Evolutionary conservation across 495 filamentous ascomycete genomes (phyloP), one percentile per base, ranked within the genome.

Genomic region (Aspergillus sclerotiicarbonarius): DNA sequence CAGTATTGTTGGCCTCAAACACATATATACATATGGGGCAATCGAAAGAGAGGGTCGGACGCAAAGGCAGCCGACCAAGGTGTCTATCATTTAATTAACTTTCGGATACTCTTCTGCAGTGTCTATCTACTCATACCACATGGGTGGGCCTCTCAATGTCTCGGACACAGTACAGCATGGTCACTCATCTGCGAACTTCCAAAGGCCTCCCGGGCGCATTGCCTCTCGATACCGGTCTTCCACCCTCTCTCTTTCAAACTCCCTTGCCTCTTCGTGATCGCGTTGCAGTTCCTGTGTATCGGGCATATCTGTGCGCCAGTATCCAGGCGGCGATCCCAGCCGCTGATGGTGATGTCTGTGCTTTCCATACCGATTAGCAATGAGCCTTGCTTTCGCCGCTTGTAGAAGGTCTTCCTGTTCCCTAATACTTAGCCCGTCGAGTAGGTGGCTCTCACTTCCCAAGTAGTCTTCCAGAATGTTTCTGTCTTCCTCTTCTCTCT

Each of bases 251-350:
- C 80, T 76, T 67, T 85, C 85, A 58, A 82, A 66, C 61, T 71
- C 75, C 41, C 75, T 71, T 7, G 86, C 88, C 63, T 84, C 83
- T 65, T 80, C 76, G 48, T 80, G 82, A 59, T 90, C 83, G 55
- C 76, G 67, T 63, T 79, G 76, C 12, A 84, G 65, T 68, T 96
- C 90, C 67, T 96, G 92, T 7, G 92, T 96, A 43, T 69, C 81
- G 10, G 93, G 92, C 72, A 97, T 91, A 56, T 93, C 92, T 25
- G 85, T 80, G 59, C 91, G 80, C 94, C 94, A 98, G 65, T 88
- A 96, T 1, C 92, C 92, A 15, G 90, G 89, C 3, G 94, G 93
- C 12, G 87, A 89, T 32, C 71, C 74, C 21, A 79, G 71, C 29
- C 92, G 81, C 56, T 84, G 82, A 67, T 87, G 92, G 31, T 83